phyloP scores from a whole-genome alignment of 805 yeast species.

The Sungouiozyma ichnusensis region DNA sequence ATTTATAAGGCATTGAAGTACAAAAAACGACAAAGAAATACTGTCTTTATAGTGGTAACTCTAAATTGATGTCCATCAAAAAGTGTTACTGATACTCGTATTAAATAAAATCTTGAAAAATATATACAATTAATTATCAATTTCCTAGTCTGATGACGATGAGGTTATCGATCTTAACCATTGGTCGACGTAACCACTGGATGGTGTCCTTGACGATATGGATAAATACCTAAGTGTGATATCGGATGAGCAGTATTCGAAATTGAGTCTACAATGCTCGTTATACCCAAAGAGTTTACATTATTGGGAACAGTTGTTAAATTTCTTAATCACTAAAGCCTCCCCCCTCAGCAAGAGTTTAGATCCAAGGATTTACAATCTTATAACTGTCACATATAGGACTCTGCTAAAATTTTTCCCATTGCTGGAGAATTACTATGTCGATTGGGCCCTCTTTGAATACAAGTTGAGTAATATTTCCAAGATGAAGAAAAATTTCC shows the following conservation, averaged over 20 bases:
- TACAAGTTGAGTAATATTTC: conserved; percentile 23
- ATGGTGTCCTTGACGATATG: too few relatives aligned
- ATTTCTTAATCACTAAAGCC: conserved; percentile 14
- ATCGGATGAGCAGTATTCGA: conserved; percentile 18
- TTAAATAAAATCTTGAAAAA: too few relatives aligned
- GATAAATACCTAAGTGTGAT: conserved; percentile 14
- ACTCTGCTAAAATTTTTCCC: conserved; percentile 25
- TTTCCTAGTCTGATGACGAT: too few relatives aligned
- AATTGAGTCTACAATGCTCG: conserved; percentile 17
- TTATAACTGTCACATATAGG: conserved; percentile 20
- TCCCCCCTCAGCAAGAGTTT: conserved; percentile 22
- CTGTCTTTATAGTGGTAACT: too few relatives aligned
- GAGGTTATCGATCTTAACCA: too few relatives aligned
- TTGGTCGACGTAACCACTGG: too few relatives aligned
- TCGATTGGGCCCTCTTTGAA: conserved; percentile 28
- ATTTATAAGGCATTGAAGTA: too few relatives aligned
- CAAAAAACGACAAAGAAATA: too few relatives aligned
- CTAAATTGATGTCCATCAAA: too few relatives aligned
- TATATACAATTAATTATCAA: too few relatives aligned
- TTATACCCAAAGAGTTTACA: conserved; percentile 18
- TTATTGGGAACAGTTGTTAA: conserved; percentile 26
- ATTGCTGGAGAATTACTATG: conserved; percentile 25
- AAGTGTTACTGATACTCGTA: too few relatives aligned
- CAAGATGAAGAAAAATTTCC: conserved; percentile 19
- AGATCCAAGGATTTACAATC: conserved; percentile 10